Percentiles rank a stretch among this genome's conserved stretches.
Conservation (phyloP, 345 rosid species). For the Lagerstroemia speciosa region DNA sequence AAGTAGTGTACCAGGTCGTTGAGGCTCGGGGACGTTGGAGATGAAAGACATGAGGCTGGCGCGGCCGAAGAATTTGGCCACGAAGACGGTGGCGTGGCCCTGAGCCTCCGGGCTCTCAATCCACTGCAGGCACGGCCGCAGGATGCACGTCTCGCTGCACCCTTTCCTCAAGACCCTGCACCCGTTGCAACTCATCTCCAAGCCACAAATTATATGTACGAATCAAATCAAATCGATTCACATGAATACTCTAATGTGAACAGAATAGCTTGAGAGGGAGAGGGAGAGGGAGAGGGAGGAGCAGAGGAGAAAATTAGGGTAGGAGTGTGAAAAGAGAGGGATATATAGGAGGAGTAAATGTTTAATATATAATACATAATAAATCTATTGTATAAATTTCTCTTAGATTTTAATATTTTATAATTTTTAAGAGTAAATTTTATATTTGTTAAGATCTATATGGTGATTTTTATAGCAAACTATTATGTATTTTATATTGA, state of each 20-base stretch:
- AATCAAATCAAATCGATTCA: too few species aligned
- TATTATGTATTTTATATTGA: too few species aligned
- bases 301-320: neutral
- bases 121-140: slow-evolving; percentile 88
- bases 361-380: too few species aligned
- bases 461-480: too few species aligned
- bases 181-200: slow-evolving; percentile 91
- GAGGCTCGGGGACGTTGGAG: slow-evolving; percentile 79
- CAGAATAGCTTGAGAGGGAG: slow-evolving; percentile 13
- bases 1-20: slow-evolving; percentile 66
- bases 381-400: too few species aligned
- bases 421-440: too few species aligned
- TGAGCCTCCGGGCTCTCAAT: slow-evolving; percentile 84
- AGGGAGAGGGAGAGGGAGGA: neutral
- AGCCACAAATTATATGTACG: slow-evolving; percentile 8
- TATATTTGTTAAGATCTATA: too few species aligned
- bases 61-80: slow-evolving; percentile 96
- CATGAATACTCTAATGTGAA: slow-evolving; percentile 5
- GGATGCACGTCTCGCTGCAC: slow-evolving; percentile 82
- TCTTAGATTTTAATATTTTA: too few species aligned
- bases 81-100: slow-evolving; percentile 97
- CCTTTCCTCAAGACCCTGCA: slow-evolving; percentile 94
- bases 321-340: neutral
- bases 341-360: slow-evolving; percentile 14
- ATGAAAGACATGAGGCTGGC: slow-evolving; percentile 97